Percentiles rank a stretch among this genome's conserved stretches.
Evolutionary conservation across 495 filamentous ascomycete species (phyloP).

Genomic region (Penicillium manginii): DNA sequence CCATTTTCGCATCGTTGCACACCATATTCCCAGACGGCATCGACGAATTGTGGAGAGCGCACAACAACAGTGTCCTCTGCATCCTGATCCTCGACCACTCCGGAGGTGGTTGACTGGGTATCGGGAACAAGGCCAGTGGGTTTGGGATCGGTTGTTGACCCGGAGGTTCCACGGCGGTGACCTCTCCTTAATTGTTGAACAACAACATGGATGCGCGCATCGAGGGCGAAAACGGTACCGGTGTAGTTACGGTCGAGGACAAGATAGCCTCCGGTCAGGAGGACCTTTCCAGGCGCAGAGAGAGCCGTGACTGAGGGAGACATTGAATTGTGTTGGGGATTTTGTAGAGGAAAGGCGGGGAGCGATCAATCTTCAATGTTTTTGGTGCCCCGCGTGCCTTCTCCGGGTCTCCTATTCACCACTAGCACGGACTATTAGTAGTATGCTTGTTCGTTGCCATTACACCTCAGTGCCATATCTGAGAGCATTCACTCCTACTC

Average conservation of each 20-base stretch:
- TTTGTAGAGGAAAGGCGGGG: conserved; percentile 21
- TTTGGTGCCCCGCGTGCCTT: conserved; percentile 12
- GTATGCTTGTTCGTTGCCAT: no score
- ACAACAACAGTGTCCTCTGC: conserved; percentile 69
- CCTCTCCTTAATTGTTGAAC: conserved; percentile 59
- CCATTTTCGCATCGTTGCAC: conserved; percentile 67
- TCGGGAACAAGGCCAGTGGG: conserved; percentile 12
- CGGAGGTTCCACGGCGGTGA: conserved; percentile 31
- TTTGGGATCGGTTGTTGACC: conserved; percentile 24
- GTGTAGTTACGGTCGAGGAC: conserved; percentile 89
- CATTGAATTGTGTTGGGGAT: conserved; percentile 6
- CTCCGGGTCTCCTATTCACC: no score
- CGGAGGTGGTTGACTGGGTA: neutral
- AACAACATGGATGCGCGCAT: conserved; percentile 87
- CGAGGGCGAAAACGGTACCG: conserved; percentile 90
- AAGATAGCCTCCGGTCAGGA: conserved; percentile 92
- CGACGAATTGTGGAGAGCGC: conserved; percentile 85
- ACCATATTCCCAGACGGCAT: conserved; percentile 84
- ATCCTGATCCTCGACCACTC: conserved; percentile 29
- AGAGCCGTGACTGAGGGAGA: conserved; percentile 57
- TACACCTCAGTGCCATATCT: no score
- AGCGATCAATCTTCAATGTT: conserved; percentile 6
- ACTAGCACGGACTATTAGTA: no score
- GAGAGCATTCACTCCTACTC: no score
- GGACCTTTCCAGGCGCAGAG: conserved; percentile 94